Percentiles rank a stretch among this genome's conserved stretches.
Evolutionary conservation across 2,329 filamentous ascomycete species (phyloP).

Genomic region (Monosporascus sp.): DNA sequence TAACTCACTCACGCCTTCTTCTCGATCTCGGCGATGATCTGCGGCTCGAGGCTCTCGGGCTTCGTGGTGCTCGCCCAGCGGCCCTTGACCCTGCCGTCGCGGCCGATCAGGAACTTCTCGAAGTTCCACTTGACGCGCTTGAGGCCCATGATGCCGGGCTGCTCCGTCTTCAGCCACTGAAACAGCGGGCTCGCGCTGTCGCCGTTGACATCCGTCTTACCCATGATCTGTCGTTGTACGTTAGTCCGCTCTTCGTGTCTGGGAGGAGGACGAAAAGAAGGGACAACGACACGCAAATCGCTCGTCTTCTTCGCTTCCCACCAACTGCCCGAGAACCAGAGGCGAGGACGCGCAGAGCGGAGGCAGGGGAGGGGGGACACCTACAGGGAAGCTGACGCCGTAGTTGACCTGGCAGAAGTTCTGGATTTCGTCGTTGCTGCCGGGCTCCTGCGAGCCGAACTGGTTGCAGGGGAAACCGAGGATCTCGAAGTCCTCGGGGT

Average conservation of each 20-base stretch:
- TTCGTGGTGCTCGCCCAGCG: slow-evolving; percentile 86
- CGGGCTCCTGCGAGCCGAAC: slow-evolving; percentile 87
- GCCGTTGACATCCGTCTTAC: slow-evolving; percentile 93
- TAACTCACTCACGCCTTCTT: slow-evolving; percentile 37
- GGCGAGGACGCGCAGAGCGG: too few relatives aligned
- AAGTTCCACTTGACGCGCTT: slow-evolving; percentile 99
- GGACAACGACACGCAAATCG: too few relatives aligned
- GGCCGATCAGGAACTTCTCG: slow-evolving; percentile 91
- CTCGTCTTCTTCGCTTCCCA: too few relatives aligned
- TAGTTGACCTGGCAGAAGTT: slow-evolving; percentile 90
- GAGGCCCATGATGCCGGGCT: slow-evolving; percentile 79
- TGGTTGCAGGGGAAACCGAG: slow-evolving; percentile 99
- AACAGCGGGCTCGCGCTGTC: slow-evolving; percentile 72
- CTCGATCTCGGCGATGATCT: slow-evolving; percentile 70
- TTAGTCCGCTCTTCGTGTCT: too few relatives aligned
- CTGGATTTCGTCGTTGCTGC: slow-evolving; percentile 74
- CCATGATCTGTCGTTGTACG: slow-evolving; percentile 50
- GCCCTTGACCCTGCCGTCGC: slow-evolving; percentile 78
- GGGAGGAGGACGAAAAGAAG: too few relatives aligned
- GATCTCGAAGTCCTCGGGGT: slow-evolving; percentile 75
- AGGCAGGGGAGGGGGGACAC: not conserved
- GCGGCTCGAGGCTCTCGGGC: slow-evolving; percentile 72
- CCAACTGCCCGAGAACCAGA: too few relatives aligned
- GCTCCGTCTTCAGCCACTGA: slow-evolving; percentile 67
- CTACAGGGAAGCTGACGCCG: slow-evolving; percentile 74